These are phyloP conservation scores for Clarireedia sp. DNA, from an alignment of 2,329 filamentous ascomycete genomes.

Conservation along the genomic window DNA sequence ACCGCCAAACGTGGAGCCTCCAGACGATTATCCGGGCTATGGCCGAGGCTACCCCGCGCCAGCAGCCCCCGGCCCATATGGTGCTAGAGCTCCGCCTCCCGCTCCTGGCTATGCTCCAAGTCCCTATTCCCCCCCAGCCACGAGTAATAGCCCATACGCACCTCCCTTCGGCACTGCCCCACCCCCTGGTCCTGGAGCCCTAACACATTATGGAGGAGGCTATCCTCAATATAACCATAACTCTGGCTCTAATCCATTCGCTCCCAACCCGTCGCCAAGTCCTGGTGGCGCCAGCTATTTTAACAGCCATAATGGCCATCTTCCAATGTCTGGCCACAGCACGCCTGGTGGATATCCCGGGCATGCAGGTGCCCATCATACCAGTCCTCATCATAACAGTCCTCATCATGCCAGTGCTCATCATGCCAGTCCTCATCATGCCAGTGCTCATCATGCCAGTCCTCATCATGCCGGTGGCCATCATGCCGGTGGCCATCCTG, in stretches of 20 bases:
- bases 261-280: constrained; percentile 22
- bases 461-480: too few species aligned
- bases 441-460: too few species aligned
- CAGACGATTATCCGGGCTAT: constrained; percentile 51
- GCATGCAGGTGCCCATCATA: constrained; percentile 11
- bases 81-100: constrained; percentile 17
- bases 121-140: constrained; percentile 20
- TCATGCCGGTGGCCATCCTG: too few species aligned
- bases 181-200: constrained; percentile 17
- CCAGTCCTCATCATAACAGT: too few species aligned
- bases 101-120: constrained; percentile 25
- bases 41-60: constrained; percentile 33
- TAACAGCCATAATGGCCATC: constrained; percentile 26
- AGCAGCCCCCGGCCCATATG: constrained; percentile 22
- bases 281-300: constrained; percentile 28
- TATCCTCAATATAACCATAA: constrained; percentile 15
- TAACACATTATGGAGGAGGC: constrained; percentile 26
- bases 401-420: too few species aligned
- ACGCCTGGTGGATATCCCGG: constrained; percentile 14
- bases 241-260: constrained; percentile 25
- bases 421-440: too few species aligned
- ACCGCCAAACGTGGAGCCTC: constrained; percentile 56
- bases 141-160: constrained; percentile 17
- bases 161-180: constrained; percentile 23
- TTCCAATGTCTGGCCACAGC: constrained; percentile 34